Evolutionary conservation across 2,329 filamentous ascomycete genomes (phyloP), one percentile per base, ranked within the genome.

Genomic region (Eutypa lata): DNA sequence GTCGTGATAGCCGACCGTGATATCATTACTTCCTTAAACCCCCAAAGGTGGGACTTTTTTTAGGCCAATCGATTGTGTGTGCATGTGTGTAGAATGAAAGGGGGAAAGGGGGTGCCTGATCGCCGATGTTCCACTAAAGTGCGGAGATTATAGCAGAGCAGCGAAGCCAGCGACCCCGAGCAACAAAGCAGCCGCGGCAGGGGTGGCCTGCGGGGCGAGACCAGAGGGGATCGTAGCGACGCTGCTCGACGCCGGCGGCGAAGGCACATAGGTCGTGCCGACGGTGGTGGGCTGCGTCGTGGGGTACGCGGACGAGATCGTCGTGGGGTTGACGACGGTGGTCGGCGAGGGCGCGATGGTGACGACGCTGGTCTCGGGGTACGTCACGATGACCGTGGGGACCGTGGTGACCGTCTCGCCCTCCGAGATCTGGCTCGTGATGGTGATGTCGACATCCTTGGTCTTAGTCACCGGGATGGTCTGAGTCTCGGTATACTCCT

Each of bases 381-480:
- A 59, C 22, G 67, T 67, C 37, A 67, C 56, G 37, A 67, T 68
- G 48, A 68, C 56, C 7, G 64, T 68, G 13, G 66, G 63, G 56
- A 68, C 64, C 28, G 64, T 51, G 10, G 71, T 74, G 24, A 72
- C 63, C 13, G 71, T 73, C 44, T 66, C 53, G 48, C 60, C 65
- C 5, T 44, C 58, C 8, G 60, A 65, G 4, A 65, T 65, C 26
- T 72, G 67, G n/a, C 73, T 67, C n/a, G 69, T 69, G 43, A 75
- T 57, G 13, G 76, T 78, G 7, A 70, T 68, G 11, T 71, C 69
- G 33, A 74, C 62, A 50, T 73, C 61, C 50, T 62, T 62, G 22
- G 72, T 75, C 53, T 65, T 50, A 18, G 74, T 79, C 22, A 73
- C 66, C 1, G 74, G 73, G 28, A 77, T 60, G 3, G 75, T 69